Base-by-base conservation (phyloP, 2,329 filamentous ascomycete species). In the Monosporascus sp. region DNA sequence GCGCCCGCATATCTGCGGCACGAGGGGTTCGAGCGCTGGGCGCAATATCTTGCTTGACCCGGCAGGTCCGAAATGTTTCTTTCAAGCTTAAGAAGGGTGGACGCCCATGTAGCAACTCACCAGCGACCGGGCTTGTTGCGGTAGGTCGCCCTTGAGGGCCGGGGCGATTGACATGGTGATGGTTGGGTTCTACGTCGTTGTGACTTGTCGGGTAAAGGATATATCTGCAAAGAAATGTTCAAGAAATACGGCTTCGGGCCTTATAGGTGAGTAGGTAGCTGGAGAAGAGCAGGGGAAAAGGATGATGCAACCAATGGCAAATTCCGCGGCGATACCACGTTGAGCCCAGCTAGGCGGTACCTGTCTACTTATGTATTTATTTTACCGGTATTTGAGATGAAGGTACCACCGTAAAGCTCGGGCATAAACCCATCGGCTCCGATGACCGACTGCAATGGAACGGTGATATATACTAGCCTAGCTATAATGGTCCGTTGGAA, bases 111-210 rank as follows among this genome's bases (percentile, higher is more conserved):
- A 46, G n/a, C 11, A 9, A 46, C 78, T 68, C 67, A 82, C 79
- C 66, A 82, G 68, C 58, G 80, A 82, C 65, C 79, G 74, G 53
- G 78, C 78, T 72, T 83, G 79, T 59, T 80, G 77, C 55, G 80
- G 77, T 71, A 79, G 72, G 57, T 82, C 77, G 68, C 79, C 79
- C 66, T 77, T 79, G 52, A 73, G 66, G 58, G 70, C 67, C 55
- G 66, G 61, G 45, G 66, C 64, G 49, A 69, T 51, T 41, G 67
- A 68, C 67, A 69, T 69, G 48, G 49, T 53, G 56, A 52, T 56
- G 40, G 47, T 49, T 53, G 38, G 8, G 24, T 8, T 15, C 28
- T 31, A 26, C 28, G 24, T 20, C 22, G 41, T 46, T n/a, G 43
- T 24, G 24, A 31, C 24, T 46, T 6, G 11, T 8, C 14, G 3